Percentiles rank a stretch among this genome's conserved stretches.
These are phyloP conservation scores for Cafeteria roenbergensis DNA, from an alignment of 108 stramenopile species.

Conservation along the genomic window DNA sequence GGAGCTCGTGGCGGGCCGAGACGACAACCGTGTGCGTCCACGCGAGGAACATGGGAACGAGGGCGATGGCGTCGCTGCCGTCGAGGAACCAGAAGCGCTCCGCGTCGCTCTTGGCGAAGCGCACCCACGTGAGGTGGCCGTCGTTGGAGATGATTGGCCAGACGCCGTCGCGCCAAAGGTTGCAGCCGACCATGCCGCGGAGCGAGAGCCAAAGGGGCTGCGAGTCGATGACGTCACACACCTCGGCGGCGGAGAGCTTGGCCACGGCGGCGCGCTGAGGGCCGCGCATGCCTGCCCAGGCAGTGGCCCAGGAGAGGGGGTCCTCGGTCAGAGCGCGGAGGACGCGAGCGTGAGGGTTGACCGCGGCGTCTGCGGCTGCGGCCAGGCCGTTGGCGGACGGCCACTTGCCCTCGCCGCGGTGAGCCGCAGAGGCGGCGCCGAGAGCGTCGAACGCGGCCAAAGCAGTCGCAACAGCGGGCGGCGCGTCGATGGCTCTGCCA, in stretches of 20 bases:
- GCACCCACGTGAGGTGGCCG: slow-evolving; percentile 7
- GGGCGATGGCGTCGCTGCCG: neutral
- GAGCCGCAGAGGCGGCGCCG: no score
- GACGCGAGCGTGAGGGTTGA: no score
- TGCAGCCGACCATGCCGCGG: slow-evolving; percentile 14
- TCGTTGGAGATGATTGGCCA: slow-evolving; percentile 15
- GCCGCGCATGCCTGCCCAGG: neutral
- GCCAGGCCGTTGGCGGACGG: no score
- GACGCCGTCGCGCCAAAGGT: slow-evolving; percentile 2
- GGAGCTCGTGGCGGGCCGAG: neutral
- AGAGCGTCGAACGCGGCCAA: no score
- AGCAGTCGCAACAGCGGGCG: no score
- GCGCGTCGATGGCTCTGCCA: no score
- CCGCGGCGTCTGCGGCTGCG: no score
- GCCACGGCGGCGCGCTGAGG: neutral
- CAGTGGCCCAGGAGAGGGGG: neutral
- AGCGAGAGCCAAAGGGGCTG: slow-evolving; percentile 8
- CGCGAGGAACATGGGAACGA: neutral
- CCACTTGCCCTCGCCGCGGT: no score
- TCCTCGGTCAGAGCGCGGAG: neutral
- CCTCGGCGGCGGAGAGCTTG: slow-evolving; percentile 1
- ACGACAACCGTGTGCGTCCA: neutral
- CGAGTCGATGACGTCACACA: slow-evolving; percentile 6
- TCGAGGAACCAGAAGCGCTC: slow-evolving; percentile 1
- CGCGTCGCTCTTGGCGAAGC: neutral